Evolutionary conservation across 192 early-diverging fungal species (phyloP), one percentile per base, ranked within the genome.

Genomic region (Coemansia sp.): DNA sequence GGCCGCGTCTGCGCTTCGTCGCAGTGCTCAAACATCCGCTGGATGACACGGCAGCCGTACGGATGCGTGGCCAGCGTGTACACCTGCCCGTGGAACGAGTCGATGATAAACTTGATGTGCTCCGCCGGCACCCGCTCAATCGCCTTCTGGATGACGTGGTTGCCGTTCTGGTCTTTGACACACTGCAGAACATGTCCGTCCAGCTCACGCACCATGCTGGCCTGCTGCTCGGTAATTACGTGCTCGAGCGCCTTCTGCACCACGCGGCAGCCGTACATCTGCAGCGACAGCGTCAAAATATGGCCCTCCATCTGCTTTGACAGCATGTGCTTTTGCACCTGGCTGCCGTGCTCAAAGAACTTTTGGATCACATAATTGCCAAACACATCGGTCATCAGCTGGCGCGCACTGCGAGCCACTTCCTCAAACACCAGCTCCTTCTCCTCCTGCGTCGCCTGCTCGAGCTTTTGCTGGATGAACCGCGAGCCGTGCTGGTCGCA

Each of bases 321-420:
- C 59, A 99, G 84, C 26, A 92, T 82, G 26, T 92, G 88, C 85
- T 96, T 98, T 69, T 99, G 97, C 62, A 86, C 83, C 75, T 89
- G 92, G 68, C 91, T 93, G 61, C 94, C 97, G 71, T 99, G 94
- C 82, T 99, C 97, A 85, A 99, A 99, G 77, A 99, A 96, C 82
- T 98, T 99, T 84, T 99, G 97, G 55, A 99, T 92, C 55, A 99
- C 97, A 70, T 99, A 99, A 86, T 99, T 99, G 47, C 97, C 97
- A 91, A 99, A 99, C 0, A 99, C 97, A 65, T 99, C 97, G 6
- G 94, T 96, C 94, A 97, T 99, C 56, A 99, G 80, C 65, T 96
- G 93, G 51, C 95, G 82, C 0, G 92, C 89, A 60, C 91, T 89
- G 5, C 94, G 94, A 61, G 93, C 79, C 48, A 99, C 91, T 72